Base-by-base conservation (phyloP, 1,284 basidiomycete species). In the Naganishia albida region DNA sequence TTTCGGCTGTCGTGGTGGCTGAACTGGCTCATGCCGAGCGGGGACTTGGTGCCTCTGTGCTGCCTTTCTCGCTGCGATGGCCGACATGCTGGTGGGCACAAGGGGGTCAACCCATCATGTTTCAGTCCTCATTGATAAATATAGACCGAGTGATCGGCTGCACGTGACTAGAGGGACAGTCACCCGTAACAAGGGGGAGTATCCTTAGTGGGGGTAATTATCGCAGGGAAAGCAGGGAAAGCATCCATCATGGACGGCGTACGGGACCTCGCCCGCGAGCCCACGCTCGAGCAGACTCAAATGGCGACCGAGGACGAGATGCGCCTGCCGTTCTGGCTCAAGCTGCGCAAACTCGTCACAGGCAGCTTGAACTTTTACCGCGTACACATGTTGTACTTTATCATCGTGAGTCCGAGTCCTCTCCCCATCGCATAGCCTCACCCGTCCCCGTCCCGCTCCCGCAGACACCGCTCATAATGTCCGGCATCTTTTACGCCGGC, bases 381-480 rank as follows among this genome's bases (percentile, higher is more conserved):
- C 25, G 69, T 80, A 7, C 82, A 83, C 66, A 71, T 83, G 63
- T 62, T 81, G 40, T 73, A 75, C 63, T 82, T 82, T 68, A 77
- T 77, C 54, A 72, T 82, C 51, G 78, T 79, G 57, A 71, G 78
- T 63, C 30, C 25, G 12, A 28, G 23, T 48, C 40, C 20, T 34
- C 42, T 48, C 23, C 18, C 12, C 4, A 20, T 46, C 18, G 51
- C 38, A 6, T 7, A 23, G 43, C 15, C 20, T 46, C 34, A 34
- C 34, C 10, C 6, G 10, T 10, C 42, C 20, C 46, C 42, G 34
- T 18, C 18, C 15, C 23, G 12, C 7, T 40, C 25, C n/a, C n/a
- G 10, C 68, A 80, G 79, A 70, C 78, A 3, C 81, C 80, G 0
- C 70, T 83, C 51, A 74, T 83, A 67, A 70, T 78, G 43, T 79